Conservation (phyloP, 371 early-diverging fungal genomes). For the Mortierella sp. region DNA sequence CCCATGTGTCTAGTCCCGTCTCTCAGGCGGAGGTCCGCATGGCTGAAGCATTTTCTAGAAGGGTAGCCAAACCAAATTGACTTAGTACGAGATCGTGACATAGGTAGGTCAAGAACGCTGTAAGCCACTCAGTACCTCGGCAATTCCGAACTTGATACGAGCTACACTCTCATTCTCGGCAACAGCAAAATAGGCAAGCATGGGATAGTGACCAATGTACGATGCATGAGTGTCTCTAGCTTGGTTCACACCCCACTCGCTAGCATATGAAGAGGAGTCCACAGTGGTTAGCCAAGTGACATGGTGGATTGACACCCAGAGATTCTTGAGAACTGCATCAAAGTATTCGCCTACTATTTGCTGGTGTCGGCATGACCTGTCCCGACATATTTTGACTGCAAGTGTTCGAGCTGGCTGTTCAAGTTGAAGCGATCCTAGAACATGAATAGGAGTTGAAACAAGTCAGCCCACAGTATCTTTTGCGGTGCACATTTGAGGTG, state of each 20-base stretch:
- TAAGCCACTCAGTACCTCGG: slow-evolving; percentile 65
- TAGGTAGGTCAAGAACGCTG: neutral
- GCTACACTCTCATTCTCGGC: slow-evolving; percentile 89
- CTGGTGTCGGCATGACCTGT: slow-evolving; percentile 95
- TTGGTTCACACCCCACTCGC: slow-evolving; percentile 89
- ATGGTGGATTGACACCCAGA: neutral
- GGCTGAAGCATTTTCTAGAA: slow-evolving; percentile 84
- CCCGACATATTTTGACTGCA: slow-evolving; percentile 90
- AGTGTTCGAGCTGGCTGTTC: slow-evolving; percentile 86
- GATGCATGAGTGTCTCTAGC: slow-evolving; percentile 88
- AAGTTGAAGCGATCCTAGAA: slow-evolving; percentile 77
- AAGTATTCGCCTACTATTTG: slow-evolving; percentile 70
- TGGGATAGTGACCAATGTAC: slow-evolving; percentile 78
- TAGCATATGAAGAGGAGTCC: slow-evolving; percentile 44
- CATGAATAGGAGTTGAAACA: neutral
- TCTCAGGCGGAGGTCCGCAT: slow-evolving; percentile 71
- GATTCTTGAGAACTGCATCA: neutral
- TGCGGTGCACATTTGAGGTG: neutral
- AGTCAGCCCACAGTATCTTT: neutral
- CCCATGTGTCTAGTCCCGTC: slow-evolving; percentile 19
- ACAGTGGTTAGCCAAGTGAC: neutral
- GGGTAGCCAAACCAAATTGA: neutral
- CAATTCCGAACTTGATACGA: slow-evolving; percentile 74
- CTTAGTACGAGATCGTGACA: neutral
- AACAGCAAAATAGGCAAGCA: slow-evolving; percentile 81